Evolutionary conservation across 1,284 basidiomycete species (phyloP).

Genomic region (Ceratorhiza oryzae-sativae): DNA sequence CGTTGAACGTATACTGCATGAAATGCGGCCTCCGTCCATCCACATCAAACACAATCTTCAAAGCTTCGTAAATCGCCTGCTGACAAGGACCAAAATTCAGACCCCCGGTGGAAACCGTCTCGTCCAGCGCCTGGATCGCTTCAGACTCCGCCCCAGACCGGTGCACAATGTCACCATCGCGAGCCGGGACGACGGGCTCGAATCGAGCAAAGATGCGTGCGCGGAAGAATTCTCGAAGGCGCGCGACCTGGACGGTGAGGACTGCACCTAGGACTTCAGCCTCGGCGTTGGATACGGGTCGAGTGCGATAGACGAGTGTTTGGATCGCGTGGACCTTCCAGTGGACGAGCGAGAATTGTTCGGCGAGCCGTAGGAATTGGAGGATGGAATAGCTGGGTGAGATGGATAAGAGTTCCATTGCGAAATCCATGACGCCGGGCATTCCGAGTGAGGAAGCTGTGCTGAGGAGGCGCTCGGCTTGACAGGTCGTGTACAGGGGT

Average conservation of each 20-base stretch:
- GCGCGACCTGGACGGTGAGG: constrained; percentile 8
- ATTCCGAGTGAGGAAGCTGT: background rate
- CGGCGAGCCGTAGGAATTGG: background rate
- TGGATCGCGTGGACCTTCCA: background rate
- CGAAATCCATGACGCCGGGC: background rate
- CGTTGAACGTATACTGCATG: background rate
- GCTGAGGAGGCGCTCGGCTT: constrained; percentile 2
- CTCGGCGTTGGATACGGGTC: constrained; percentile 16
- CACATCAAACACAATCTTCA: constrained; percentile 15
- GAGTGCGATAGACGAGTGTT: constrained; percentile 20
- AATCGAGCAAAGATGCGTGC: constrained; percentile 16
- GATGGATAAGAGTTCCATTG: background rate
- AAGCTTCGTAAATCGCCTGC: constrained; percentile 9
- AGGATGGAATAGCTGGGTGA: background rate
- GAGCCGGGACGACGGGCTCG: background rate
- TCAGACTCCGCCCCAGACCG: background rate
- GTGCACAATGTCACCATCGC: background rate
- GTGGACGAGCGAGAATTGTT: background rate
- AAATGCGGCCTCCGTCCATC: background rate
- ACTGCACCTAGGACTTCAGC: background rate
- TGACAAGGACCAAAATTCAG: constrained; percentile 19
- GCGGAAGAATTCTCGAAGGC: constrained; percentile 10
- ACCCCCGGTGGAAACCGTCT: background rate
- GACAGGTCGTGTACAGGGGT: background rate
- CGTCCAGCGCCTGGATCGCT: background rate